Evolutionary conservation across 1,139 yeast genomes (phyloP).

Genomic region (Dujonia santamariae): DNA sequence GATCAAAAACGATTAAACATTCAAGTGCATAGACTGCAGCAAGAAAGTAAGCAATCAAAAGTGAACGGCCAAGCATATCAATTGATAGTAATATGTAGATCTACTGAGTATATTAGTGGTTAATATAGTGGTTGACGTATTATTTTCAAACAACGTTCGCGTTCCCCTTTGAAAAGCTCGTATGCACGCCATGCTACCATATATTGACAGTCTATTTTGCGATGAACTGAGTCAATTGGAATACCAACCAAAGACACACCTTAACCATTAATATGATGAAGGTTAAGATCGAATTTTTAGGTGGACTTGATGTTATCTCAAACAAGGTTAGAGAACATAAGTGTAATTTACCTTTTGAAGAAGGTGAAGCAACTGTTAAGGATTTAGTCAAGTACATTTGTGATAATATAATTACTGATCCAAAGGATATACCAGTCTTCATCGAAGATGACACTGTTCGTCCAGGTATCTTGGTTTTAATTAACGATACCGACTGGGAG

Average conservation of each 20-base stretch:
- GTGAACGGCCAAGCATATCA: no score
- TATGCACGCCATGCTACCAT: no score
- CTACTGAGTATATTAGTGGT: no score
- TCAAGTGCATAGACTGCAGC: slow-evolving; percentile 8
- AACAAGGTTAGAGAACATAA: slow-evolving; percentile 48
- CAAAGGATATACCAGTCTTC: slow-evolving; percentile 68
- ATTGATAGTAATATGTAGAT: no score
- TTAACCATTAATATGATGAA: slow-evolving; percentile 13
- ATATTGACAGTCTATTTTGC: no score
- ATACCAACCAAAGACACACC: not conserved
- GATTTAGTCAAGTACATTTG: slow-evolving; percentile 59
- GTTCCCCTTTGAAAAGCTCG: no score
- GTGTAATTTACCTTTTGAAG: slow-evolving; percentile 35
- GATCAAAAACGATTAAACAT: slow-evolving; percentile 33
- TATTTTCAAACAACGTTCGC: no score
- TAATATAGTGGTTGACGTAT: no score
- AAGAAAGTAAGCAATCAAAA: slow-evolving; percentile 1
- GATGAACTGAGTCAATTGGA: no score
- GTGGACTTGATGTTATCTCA: slow-evolving; percentile 72
- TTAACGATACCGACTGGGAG: slow-evolving; percentile 98
- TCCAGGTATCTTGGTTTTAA: slow-evolving; percentile 88
- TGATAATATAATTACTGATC: slow-evolving; percentile 53
- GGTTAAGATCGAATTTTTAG: slow-evolving; percentile 48
- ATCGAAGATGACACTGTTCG: slow-evolving; percentile 78
- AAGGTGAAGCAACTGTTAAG: slow-evolving; percentile 48